These are phyloP conservation scores for Diaporthe vaccinii DNA, from an alignment of 2,329 filamentous ascomycete species.

Conservation along the genomic window DNA sequence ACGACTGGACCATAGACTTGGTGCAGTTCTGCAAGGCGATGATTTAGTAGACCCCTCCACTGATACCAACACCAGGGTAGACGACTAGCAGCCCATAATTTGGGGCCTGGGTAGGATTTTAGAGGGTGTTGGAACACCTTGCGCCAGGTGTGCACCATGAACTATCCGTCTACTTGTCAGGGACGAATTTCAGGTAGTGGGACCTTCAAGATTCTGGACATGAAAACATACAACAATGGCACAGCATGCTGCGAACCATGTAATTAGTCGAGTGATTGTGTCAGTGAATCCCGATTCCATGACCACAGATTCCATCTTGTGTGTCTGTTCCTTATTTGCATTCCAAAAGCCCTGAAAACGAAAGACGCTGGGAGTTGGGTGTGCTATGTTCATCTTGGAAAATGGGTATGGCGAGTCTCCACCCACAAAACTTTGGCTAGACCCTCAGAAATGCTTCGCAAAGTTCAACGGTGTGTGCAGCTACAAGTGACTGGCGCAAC, in stretches of 20 bases:
- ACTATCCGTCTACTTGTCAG: neutral
- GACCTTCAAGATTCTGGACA: neutral
- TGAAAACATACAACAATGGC: neutral
- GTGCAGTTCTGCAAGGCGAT: neutral
- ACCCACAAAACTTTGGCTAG: neutral
- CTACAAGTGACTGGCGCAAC: neutral
- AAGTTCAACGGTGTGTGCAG: too few species aligned
- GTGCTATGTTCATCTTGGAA: neutral
- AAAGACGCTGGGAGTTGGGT: neutral
- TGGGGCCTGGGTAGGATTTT: neutral
- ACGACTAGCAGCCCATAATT: neutral
- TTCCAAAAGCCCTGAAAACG: neutral
- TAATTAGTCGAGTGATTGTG: neutral
- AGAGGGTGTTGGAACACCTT: neutral
- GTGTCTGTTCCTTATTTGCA: neutral
- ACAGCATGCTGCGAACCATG: neutral
- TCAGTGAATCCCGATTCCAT: neutral
- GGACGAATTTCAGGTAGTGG: neutral
- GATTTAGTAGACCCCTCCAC: slow-evolving; percentile 3
- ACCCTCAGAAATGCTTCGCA: neutral
- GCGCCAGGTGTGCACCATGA: neutral
- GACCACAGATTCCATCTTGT: neutral
- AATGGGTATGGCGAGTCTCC: too few species aligned
- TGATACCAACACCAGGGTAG: slow-evolving; percentile 20
- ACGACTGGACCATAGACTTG: neutral